Percentiles rank a stretch among this genome's conserved stretches.
These are phyloP conservation scores for Pythium aquatile DNA, from an alignment of 352 stramenopile genomes.

Conservation along the genomic window DNA sequence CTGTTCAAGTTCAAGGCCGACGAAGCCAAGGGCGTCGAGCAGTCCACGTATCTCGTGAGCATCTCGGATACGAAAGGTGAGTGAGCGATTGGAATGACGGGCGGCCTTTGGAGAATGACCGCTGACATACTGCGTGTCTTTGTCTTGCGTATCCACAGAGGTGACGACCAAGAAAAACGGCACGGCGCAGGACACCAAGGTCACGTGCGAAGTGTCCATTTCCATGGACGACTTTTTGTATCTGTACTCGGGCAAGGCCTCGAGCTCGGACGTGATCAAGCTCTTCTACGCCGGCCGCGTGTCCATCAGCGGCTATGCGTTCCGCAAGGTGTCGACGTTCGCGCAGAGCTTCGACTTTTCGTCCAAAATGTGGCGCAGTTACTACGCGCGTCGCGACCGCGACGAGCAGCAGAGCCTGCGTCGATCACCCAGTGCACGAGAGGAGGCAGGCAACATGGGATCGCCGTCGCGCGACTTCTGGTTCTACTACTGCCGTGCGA, in stretches of 20 bases:
- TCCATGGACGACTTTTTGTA: slow-evolving; percentile 86
- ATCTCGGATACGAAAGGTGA: slow-evolving; percentile 44
- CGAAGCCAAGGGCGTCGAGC: slow-evolving; percentile 32
- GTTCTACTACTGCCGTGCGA: slow-evolving; percentile 60
- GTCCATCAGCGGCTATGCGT: slow-evolving; percentile 77
- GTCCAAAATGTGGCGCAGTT: slow-evolving; percentile 73
- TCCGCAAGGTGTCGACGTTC: slow-evolving; percentile 78
- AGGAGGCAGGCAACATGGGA: slow-evolving; percentile 47
- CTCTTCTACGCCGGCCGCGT: slow-evolving; percentile 81
- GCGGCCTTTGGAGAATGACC: not conserved
- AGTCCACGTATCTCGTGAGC: slow-evolving; percentile 69
- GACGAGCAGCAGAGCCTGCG: slow-evolving; percentile 32
- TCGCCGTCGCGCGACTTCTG: slow-evolving; percentile 69
- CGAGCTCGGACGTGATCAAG: slow-evolving; percentile 67
- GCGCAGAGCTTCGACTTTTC: slow-evolving; percentile 87
- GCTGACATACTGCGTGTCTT: slow-evolving; percentile 6
- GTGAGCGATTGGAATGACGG: not conserved
- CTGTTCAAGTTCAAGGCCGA: slow-evolving; percentile 79
- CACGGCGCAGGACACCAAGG: slow-evolving; percentile 31
- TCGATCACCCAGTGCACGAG: slow-evolving; percentile 33
- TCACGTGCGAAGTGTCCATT: slow-evolving; percentile 78
- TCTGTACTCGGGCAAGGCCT: slow-evolving; percentile 86
- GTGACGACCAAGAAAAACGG: slow-evolving; percentile 65
- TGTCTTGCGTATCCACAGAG: slow-evolving; percentile 25
- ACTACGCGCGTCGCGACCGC: slow-evolving; percentile 62